phyloP scores from a whole-genome alignment of 495 filamentous ascomycete genomes.

The Extremus antarcticus region DNA sequence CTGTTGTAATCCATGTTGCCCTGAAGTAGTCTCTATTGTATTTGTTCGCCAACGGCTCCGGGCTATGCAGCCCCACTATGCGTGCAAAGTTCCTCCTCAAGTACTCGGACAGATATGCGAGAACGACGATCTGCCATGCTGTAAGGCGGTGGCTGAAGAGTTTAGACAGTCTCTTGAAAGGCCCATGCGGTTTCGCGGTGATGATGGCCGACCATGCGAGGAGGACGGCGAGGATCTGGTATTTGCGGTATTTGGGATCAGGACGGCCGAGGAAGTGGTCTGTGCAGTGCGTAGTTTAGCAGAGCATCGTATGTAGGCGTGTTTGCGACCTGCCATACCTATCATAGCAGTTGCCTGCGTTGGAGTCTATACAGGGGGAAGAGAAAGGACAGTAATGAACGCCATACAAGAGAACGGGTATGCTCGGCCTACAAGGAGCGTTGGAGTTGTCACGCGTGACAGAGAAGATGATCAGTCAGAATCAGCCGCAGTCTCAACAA shows the following conservation, averaged over 20 bases:
- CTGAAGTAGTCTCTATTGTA: constrained; percentile 93
- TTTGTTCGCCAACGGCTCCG: constrained; percentile 87
- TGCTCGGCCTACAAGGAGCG: not conserved
- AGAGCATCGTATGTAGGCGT: no score
- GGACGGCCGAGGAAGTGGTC: constrained; percentile 91
- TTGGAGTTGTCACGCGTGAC: not conserved
- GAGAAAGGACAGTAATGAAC: not conserved
- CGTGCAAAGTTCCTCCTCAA: constrained; percentile 85
- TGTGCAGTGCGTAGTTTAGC: constrained; percentile 23
- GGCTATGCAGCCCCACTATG: constrained; percentile 79
- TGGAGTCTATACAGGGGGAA: not conserved
- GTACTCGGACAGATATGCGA: constrained; percentile 87
- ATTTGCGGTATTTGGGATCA: constrained; percentile 78
- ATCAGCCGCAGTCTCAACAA: not conserved
- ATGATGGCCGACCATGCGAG: constrained; percentile 86
- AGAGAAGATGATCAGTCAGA: not conserved
- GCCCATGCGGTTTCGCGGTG: constrained; percentile 73
- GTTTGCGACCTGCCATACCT: no score
- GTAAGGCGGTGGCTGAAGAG: constrained; percentile 60
- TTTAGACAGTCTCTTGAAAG: constrained; percentile 62
- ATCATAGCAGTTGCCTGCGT: not conserved
- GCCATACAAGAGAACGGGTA: not conserved
- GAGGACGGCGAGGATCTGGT: constrained; percentile 84
- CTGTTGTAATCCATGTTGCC: constrained; percentile 94
- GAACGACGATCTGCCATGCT: constrained; percentile 77